Percentiles rank a stretch among this genome's conserved stretches.
Conservation (phyloP, 257 asterid species). For the Buddleja alternifolia region DNA sequence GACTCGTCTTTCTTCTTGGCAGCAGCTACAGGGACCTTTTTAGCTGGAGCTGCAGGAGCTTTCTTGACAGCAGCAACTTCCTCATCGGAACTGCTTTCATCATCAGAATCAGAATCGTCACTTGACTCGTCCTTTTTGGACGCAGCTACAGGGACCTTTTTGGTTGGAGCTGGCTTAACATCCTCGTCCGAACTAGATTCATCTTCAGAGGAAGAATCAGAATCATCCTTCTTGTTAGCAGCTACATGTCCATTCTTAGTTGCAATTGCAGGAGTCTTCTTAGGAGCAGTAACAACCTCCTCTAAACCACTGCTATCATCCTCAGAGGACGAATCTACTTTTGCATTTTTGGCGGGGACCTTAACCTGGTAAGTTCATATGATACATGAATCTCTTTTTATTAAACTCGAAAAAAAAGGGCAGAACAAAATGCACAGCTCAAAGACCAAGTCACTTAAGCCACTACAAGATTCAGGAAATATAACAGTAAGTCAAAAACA, state of each 20-base stretch:
- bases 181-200: conserved; percentile 47
- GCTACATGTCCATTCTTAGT: conserved; percentile 31
- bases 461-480: neutral
- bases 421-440: neutral
- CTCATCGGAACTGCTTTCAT: conserved; percentile 45
- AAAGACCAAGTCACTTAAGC: neutral
- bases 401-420: neutral
- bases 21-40: conserved; percentile 17
- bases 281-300: too few relatives aligned
- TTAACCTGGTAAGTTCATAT: conserved; percentile 29
- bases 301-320: too few relatives aligned
- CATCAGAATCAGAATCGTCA: conserved; percentile 45
- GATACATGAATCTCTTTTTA: neutral
- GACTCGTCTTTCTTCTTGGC: conserved; percentile 30
- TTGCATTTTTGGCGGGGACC: conserved; percentile 11
- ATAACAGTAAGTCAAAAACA: neutral
- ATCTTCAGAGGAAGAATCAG: conserved; percentile 42
- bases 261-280: conserved; percentile 29
- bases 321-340: too few relatives aligned
- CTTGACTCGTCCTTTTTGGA: conserved; percentile 26
- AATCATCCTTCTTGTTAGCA: conserved; percentile 41
- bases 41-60: conserved; percentile 23
- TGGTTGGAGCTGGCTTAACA: conserved; percentile 24
- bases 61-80: conserved; percentile 39
- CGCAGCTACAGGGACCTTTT: conserved; percentile 17